Base-by-base conservation (phyloP, 768 basidiomycete species). In the Leucogyrophana mollusca region DNA sequence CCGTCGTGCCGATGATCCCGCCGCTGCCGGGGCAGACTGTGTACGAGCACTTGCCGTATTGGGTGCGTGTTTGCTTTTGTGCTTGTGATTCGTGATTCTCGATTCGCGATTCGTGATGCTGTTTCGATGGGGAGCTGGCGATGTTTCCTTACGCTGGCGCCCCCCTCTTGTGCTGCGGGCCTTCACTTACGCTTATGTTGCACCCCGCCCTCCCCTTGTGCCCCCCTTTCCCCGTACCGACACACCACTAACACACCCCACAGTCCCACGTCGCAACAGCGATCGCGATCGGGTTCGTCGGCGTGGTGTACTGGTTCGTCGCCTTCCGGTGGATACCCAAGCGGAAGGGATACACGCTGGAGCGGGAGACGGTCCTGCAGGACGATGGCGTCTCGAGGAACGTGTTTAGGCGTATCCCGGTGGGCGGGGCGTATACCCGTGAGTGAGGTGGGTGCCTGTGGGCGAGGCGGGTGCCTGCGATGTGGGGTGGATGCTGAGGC, bases 31-130 rank as follows among this genome's bases (percentile, higher is more conserved):
- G 77, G 6, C 69, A 70, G 4, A 65, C 65, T 38, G 73, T 74
- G 2, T 88, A 87, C 53, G 68, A 77, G 18, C 56, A 67, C 46
- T 68, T 89, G 9, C 84, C 85, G 4, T 89, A 88, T 54, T 87
- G 80, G 73, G 86, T 87, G 53, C 55, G 83, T 65, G 42, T n/a
- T n/a, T n/a, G n/a, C n/a, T n/a, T n/a, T n/a, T n/a, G n/a, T n/a
- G n/a, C 5, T 46, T 22, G 16, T 17, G 17, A 24, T n/a, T 46
- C 24, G 3, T 27, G 5, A 33, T 40, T 18, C 3, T n/a, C n/a
- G n/a, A n/a, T n/a, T n/a, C n/a, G n/a, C n/a, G n/a, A n/a, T n/a
- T n/a, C n/a, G n/a, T n/a, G n/a, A n/a, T n/a, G n/a, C n/a, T n/a
- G n/a, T n/a, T n/a, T n/a, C n/a, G n/a, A n/a, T n/a, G n/a, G n/a